A percentile compares a stretch with the other conserved stretches of the same genome.
phyloP scores from a whole-genome alignment of 2,329 filamentous ascomycete genomes.

The Hymenoscyphus occultus region DNA sequence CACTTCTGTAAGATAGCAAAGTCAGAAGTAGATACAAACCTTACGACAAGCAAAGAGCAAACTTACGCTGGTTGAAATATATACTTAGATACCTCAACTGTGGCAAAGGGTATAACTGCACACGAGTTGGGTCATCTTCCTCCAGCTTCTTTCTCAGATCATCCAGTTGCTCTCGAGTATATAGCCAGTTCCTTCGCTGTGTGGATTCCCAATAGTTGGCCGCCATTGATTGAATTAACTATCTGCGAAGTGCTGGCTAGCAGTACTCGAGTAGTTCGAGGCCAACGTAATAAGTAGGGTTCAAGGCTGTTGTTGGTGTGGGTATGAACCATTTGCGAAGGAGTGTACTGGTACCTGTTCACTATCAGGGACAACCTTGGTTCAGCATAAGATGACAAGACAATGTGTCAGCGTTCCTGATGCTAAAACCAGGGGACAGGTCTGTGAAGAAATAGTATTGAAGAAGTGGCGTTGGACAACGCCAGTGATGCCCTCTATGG shows the following conservation, averaged over 20 bases:
- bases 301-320: neutral
- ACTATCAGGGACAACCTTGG: neutral
- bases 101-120: constrained; percentile 78
- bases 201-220: constrained; percentile 95
- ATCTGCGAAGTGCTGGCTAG: neutral
- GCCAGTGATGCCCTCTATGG: neutral
- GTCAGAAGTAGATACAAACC: neutral
- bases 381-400: neutral
- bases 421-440: neutral
- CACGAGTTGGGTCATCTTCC: constrained; percentile 69
- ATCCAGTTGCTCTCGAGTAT: constrained; percentile 76
- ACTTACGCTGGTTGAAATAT: constrained; percentile 84
- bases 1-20: constrained; percentile 56
- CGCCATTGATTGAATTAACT: constrained; percentile 24
- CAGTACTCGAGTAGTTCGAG: neutral
- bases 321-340: neutral
- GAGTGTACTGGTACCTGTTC: neutral
- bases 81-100: constrained; percentile 81
- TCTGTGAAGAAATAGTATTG: neutral
- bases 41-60: neutral
- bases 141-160: constrained; percentile 73
- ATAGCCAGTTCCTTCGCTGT: constrained; percentile 86
- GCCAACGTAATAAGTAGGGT: neutral
- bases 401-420: neutral
- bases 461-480: neutral